Evolutionary conservation across 75 land plant genomes (phyloP).

Genomic region (Larix kaempferi): DNA sequence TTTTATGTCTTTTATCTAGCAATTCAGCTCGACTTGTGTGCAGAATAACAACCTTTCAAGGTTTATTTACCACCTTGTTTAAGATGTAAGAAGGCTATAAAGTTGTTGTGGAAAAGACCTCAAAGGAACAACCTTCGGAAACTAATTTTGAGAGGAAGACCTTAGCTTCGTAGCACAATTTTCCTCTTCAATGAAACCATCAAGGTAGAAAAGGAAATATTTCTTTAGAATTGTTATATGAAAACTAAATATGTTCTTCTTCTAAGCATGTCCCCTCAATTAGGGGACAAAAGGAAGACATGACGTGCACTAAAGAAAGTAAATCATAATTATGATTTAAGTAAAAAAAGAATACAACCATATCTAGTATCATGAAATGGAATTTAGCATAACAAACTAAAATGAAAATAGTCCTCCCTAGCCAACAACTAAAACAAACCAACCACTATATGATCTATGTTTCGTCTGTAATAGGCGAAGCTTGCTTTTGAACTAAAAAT

Average conservation of each 20-base stretch:
- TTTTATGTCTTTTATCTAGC: conserved; percentile 87
- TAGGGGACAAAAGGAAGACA: not conserved
- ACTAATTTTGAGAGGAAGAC: conserved; percentile 83
- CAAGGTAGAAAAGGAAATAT: not conserved
- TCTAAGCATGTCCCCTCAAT: not conserved
- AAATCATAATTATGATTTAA: not conserved
- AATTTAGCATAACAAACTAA: no score
- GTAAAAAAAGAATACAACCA: no score
- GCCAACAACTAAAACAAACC: no score
- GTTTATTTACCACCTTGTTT: not conserved
- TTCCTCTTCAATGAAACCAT: conserved; percentile 49
- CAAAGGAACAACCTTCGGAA: conserved; percentile 62
- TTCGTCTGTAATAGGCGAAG: no score
- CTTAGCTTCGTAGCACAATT: conserved; percentile 86
- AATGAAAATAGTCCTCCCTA: no score
- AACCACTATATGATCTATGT: no score
- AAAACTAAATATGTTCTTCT: not conserved
- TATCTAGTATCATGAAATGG: no score
- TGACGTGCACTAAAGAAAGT: not conserved
- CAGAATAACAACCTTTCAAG: not conserved
- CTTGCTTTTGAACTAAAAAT: no score
- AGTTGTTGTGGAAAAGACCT: not conserved
- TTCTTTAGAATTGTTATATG: not conserved
- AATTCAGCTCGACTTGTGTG: conserved; percentile 89
- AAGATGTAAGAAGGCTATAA: not conserved